Evolutionary conservation across 164 flowering plant species (phyloP).

Genomic region (Kingdonia uniflora): DNA sequence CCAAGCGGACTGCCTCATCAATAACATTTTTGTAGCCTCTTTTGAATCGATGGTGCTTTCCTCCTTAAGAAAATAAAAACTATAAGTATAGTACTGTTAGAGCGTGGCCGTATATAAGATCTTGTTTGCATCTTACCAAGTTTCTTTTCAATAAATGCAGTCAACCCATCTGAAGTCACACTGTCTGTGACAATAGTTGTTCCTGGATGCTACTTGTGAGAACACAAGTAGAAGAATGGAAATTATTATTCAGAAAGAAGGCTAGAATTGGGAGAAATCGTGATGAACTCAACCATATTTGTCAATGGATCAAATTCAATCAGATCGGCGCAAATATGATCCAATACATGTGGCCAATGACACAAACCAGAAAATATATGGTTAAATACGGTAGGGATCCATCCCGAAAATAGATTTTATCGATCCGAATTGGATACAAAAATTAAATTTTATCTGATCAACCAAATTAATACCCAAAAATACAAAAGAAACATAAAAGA

Average conservation of each 20-base stretch:
- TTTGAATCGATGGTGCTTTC: slow-evolving; percentile 92
- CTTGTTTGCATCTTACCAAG: slow-evolving; percentile 46
- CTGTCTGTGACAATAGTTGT: slow-evolving; percentile 98
- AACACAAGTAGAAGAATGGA: slow-evolving; percentile 10
- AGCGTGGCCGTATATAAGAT: background rate
- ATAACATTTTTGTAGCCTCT: slow-evolving; percentile 98
- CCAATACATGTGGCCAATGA: too few species aligned
- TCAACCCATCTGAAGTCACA: slow-evolving; percentile 96
- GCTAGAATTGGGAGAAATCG: too few species aligned
- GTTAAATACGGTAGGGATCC: too few species aligned
- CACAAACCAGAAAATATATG: too few species aligned
- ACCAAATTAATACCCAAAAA: too few species aligned
- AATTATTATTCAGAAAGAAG: background rate
- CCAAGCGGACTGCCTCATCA: slow-evolving; percentile 98
- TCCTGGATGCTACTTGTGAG: slow-evolving; percentile 67
- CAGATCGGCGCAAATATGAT: too few species aligned
- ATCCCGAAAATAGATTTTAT: too few species aligned
- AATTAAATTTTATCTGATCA: too few species aligned
- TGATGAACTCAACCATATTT: too few species aligned
- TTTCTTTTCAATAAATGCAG: slow-evolving; percentile 82
- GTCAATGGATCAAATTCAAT: too few species aligned
- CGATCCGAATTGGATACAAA: too few species aligned
- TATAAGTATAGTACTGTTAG: slow-evolving; percentile 7
- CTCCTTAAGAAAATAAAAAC: slow-evolving; percentile 37
- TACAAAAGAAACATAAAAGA: too few species aligned